phyloP scores from a whole-genome alignment of 2,329 filamentous ascomycete species.

The Tolypocladium pustulatum region DNA sequence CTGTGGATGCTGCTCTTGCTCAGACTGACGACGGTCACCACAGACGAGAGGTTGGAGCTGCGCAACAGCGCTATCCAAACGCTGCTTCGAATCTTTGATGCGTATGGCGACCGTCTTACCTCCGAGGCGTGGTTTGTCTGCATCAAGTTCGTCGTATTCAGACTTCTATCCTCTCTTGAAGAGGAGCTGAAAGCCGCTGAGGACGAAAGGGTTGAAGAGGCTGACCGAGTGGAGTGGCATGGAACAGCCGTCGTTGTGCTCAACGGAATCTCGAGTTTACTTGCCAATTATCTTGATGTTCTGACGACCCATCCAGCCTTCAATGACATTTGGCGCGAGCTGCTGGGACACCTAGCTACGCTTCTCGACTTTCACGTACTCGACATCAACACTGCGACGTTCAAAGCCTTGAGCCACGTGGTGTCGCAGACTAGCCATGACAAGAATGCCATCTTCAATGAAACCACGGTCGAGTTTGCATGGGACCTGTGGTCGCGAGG shows the following conservation, averaged over 20 bases:
- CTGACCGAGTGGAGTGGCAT: slow-evolving; percentile 50
- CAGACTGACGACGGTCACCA: slow-evolving; percentile 59
- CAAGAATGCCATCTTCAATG: slow-evolving; percentile 32
- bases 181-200: slow-evolving; percentile 34
- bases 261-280: slow-evolving; percentile 59
- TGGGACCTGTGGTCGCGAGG: slow-evolving; percentile 63
- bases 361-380: slow-evolving; percentile 53
- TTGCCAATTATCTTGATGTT: slow-evolving; percentile 66
- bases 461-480: slow-evolving; percentile 45
- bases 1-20: slow-evolving; percentile 71
- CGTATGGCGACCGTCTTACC: slow-evolving; percentile 71
- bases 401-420: slow-evolving; percentile 55
- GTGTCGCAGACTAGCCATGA: slow-evolving; percentile 40
- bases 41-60: slow-evolving; percentile 62
- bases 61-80: slow-evolving; percentile 87
- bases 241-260: slow-evolving; percentile 67
- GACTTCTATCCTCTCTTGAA: slow-evolving; percentile 62
- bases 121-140: slow-evolving; percentile 76
- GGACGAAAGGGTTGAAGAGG: slow-evolving; percentile 27
- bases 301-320: slow-evolving; percentile 59
- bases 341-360: slow-evolving; percentile 58
- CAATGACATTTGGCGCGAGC: slow-evolving; percentile 61
- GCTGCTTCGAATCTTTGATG: slow-evolving; percentile 81
- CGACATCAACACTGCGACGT: slow-evolving; percentile 63
- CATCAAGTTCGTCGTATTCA: slow-evolving; percentile 70